phyloP scores from a whole-genome alignment of 1,139 yeast species.

The Diutina mesorugosa region DNA sequence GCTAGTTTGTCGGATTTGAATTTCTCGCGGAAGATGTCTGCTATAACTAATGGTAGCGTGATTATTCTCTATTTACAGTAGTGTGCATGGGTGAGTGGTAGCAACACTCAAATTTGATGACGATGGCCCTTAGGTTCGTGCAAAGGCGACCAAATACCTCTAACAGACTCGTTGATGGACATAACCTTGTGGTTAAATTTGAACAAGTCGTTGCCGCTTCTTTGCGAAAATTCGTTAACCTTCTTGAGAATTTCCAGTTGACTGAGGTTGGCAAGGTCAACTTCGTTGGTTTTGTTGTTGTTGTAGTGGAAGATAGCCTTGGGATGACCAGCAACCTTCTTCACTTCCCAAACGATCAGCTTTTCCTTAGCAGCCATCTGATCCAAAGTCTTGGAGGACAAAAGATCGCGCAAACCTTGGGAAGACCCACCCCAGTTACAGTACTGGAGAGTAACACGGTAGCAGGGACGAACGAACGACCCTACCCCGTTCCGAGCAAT shows the following conservation, averaged over 20 bases:
- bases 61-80: neutral
- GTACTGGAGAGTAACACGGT: conserved; percentile 57
- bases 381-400: conserved; percentile 34
- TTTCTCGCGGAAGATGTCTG: neutral
- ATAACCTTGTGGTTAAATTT: conserved; percentile 56
- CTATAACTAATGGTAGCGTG: neutral
- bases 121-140: conserved; percentile 62
- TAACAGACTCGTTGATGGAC: conserved; percentile 69
- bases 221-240: conserved; percentile 38
- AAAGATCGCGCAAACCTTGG: conserved; percentile 59
- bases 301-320: conserved; percentile 56
- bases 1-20: neutral
- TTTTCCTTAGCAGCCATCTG: conserved; percentile 47
- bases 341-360: conserved; percentile 58
- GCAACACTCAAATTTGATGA: conserved; percentile 39
- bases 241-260: conserved; percentile 48
- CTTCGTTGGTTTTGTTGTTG: conserved; percentile 20
- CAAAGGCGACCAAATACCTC: conserved; percentile 98
- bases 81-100: neutral
- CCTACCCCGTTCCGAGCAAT: conserved; percentile 72
- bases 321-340: conserved; percentile 75
- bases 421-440: conserved; percentile 97
- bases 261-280: conserved; percentile 40
- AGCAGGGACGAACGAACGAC: conserved; percentile 65
- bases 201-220: conserved; percentile 27